Percentiles rank a stretch among this genome's conserved stretches.
Evolutionary conservation across 78 protist species (phyloP).

Genomic region (Dictyostelium firmibasis): DNA sequence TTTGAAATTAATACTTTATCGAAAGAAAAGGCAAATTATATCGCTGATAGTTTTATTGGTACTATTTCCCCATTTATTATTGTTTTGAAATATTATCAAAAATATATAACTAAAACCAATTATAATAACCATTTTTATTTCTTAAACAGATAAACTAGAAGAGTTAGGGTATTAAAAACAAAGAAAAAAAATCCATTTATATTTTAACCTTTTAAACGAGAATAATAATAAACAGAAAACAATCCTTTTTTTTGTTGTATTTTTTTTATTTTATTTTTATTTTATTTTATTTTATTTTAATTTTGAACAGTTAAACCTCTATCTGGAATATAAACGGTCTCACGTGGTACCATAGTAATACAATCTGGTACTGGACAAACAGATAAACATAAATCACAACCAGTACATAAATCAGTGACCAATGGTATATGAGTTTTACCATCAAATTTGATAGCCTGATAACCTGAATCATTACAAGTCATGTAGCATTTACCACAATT

Average conservation of each 20-base stretch:
- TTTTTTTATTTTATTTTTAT: background rate
- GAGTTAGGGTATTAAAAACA: background rate
- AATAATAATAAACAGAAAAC: background rate
- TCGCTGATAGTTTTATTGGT: background rate
- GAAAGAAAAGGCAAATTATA: background rate
- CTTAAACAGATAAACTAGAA: no score
- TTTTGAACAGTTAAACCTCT: slow-evolving; percentile 45
- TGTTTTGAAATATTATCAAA: no score
- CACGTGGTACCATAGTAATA: slow-evolving; percentile 93
- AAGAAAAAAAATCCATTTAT: no score
- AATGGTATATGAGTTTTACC: slow-evolving; percentile 92
- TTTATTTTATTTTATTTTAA: background rate
- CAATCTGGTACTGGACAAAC: slow-evolving; percentile 95
- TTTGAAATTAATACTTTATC: background rate
- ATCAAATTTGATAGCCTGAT: slow-evolving; percentile 88
- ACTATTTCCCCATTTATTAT: no score
- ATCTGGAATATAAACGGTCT: slow-evolving; percentile 42
- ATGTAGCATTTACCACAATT: slow-evolving; percentile 98
- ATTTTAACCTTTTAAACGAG: no score
- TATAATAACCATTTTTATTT: no score
- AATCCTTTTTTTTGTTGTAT: background rate
- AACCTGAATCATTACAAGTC: slow-evolving; percentile 95
- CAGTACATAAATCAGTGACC: slow-evolving; percentile 94
- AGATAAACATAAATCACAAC: slow-evolving; percentile 92
- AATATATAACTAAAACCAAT: no score